These are phyloP conservation scores for Neofusicoccum sp. DNA, from an alignment of 2,329 filamentous ascomycete species.

Conservation along the genomic window DNA sequence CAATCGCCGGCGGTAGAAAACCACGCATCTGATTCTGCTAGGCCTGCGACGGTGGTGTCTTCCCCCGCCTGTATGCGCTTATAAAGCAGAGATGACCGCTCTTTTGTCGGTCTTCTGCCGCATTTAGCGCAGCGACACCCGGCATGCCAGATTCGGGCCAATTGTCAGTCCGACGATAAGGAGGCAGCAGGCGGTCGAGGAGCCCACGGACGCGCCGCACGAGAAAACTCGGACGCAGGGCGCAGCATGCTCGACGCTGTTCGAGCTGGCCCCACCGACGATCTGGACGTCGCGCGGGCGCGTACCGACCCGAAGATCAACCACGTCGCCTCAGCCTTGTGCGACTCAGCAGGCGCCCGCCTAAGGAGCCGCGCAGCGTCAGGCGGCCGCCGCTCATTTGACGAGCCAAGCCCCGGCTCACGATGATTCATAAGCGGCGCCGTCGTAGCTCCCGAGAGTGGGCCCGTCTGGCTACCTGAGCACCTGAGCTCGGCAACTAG, in stretches of 20 bases:
- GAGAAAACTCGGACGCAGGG: neutral
- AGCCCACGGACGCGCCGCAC: neutral
- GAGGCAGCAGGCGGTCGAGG: slow-evolving; percentile 1
- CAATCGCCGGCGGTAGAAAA: neutral
- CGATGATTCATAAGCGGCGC: neutral
- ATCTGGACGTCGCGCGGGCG: slow-evolving; percentile 10
- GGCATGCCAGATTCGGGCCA: neutral
- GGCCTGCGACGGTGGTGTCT: neutral
- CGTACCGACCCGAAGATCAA: slow-evolving; percentile 7
- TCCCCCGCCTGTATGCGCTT: neutral
- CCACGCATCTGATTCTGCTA: no score
- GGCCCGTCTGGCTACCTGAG: no score
- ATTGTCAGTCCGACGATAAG: neutral
- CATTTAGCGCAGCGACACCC: neutral
- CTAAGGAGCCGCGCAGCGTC: neutral
- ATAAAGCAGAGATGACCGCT: slow-evolving; percentile 5
- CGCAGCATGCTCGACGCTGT: neutral
- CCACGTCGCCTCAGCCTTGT: slow-evolving; percentile 8
- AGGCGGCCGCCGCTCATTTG: neutral
- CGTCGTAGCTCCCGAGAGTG: neutral
- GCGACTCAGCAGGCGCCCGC: neutral
- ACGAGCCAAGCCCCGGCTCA: neutral
- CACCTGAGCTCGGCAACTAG: neutral
- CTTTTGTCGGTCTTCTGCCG: slow-evolving; percentile 1
- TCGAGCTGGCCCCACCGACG: slow-evolving; percentile 6